phyloP scores from a whole-genome alignment of 2,329 filamentous ascomycete species.

The Aspergillus fijiensis region DNA sequence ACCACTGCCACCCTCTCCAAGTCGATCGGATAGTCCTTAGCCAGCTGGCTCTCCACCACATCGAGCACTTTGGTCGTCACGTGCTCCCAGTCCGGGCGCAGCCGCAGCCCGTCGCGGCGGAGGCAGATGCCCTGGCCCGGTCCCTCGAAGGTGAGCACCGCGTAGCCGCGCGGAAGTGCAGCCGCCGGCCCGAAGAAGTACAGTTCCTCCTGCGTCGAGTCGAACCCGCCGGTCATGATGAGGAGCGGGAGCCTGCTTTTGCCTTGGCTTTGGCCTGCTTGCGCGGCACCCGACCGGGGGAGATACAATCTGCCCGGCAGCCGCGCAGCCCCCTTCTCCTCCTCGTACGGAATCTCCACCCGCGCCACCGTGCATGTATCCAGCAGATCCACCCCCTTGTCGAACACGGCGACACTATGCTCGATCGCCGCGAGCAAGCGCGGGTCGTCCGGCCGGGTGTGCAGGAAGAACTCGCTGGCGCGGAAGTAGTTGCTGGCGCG shows the following conservation, averaged over 20 bases:
- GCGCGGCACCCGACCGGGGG: background rate
- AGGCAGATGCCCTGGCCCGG: conserved; percentile 48
- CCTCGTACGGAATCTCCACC: no score
- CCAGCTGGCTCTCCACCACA: conserved; percentile 10
- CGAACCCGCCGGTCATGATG: conserved; percentile 37
- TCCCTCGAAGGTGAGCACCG: conserved; percentile 48
- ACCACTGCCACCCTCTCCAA: conserved; percentile 36
- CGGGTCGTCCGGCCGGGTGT: conserved; percentile 19
- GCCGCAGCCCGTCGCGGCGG: conserved; percentile 23
- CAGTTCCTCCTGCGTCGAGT: conserved; percentile 45
- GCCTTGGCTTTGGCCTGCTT: conserved; percentile 6
- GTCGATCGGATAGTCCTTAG: conserved; percentile 31
- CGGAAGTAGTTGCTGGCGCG: conserved; percentile 46
- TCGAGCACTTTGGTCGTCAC: conserved; percentile 37
- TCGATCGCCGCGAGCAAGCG: background rate
- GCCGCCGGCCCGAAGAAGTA: conserved; percentile 34
- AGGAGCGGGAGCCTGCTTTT: conserved; percentile 33
- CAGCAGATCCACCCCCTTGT: no score
- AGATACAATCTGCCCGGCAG: no score
- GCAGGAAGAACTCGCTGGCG: conserved; percentile 37
- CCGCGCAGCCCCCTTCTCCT: no score
- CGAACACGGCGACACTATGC: no score
- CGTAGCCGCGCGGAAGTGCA: conserved; percentile 41
- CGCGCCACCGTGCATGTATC: no score
- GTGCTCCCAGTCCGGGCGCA: conserved; percentile 43